A percentile compares a stretch with the other conserved stretches of the same genome.
Conservation (phyloP, 2,329 filamentous ascomycete genomes). For the Lachnellula suecica region DNA sequence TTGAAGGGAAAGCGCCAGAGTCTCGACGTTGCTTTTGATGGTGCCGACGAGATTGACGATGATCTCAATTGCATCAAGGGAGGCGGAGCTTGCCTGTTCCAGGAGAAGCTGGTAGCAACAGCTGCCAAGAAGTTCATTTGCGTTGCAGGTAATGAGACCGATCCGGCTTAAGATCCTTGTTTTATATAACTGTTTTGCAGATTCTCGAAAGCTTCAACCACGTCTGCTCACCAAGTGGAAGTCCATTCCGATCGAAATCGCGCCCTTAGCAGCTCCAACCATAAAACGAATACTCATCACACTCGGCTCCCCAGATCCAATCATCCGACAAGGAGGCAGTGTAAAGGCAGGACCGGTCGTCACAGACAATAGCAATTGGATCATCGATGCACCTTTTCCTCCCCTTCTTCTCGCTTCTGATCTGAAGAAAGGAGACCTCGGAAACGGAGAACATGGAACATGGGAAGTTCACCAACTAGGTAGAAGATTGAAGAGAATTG, state of each 20-base stretch:
- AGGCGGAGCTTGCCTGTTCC: slow-evolving; percentile 94
- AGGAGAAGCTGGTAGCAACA: slow-evolving; percentile 93
- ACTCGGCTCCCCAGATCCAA: slow-evolving; percentile 71
- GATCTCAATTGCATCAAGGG: slow-evolving; percentile 97
- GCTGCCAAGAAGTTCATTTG: slow-evolving; percentile 83
- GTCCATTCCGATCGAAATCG: slow-evolving; percentile 88
- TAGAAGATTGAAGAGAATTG: slow-evolving; percentile 72
- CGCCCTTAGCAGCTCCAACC: slow-evolving; percentile 76
- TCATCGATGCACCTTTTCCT: slow-evolving; percentile 89
- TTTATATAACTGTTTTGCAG: slow-evolving; percentile 38
- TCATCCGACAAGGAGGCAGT: slow-evolving; percentile 69
- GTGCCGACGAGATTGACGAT: slow-evolving; percentile 93
- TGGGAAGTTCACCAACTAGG: slow-evolving; percentile 83
- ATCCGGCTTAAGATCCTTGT: neutral
- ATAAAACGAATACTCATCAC: slow-evolving; percentile 71
- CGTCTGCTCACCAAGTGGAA: slow-evolving; percentile 78
- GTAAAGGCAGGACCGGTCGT: slow-evolving; percentile 81
- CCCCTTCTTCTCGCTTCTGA: slow-evolving; percentile 66
- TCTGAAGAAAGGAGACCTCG: slow-evolving; percentile 40
- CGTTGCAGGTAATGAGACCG: slow-evolving; percentile 62
- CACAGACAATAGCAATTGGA: slow-evolving; percentile 84
- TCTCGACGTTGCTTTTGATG: slow-evolving; percentile 92
- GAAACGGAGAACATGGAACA: slow-evolving; percentile 60
- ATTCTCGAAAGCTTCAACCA: slow-evolving; percentile 85
- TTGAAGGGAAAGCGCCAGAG: slow-evolving; percentile 41